A percentile compares a stretch with the other conserved stretches of the same genome.
Conservation (phyloP, 2,329 filamentous ascomycete genomes). For the Emericellopsis cladophorae region DNA sequence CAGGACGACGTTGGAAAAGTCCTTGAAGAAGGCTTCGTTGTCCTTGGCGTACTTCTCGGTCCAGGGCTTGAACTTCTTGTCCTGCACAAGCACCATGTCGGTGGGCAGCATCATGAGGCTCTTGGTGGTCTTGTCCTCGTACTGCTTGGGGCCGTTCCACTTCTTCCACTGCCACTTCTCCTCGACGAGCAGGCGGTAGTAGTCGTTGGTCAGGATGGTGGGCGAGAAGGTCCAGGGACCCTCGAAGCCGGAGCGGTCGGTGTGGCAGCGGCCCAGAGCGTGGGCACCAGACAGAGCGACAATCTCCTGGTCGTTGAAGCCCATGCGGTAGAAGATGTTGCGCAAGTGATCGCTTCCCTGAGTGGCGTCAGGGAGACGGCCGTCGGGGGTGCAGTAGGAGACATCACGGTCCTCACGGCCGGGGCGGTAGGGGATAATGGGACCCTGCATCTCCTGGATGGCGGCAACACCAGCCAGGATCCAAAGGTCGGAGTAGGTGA, state of each 20-base stretch:
- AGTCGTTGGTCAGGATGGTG: constrained; percentile 89
- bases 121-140: constrained; percentile 79
- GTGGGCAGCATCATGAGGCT: constrained; percentile 94
- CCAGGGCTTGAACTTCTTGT: constrained; percentile 71
- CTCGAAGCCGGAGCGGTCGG: constrained; percentile 74
- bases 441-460: constrained; percentile 92
- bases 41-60: constrained; percentile 87
- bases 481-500: constrained; percentile 93
- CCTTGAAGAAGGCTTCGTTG: constrained; percentile 83
- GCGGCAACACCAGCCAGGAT: constrained; percentile 76
- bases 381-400: constrained; percentile 82
- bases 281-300: constrained; percentile 81
- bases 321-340: constrained; percentile 91
- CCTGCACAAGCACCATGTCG: constrained; percentile 76
- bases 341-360: constrained; percentile 75
- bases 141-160: constrained; percentile 78
- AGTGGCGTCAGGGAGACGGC: constrained; percentile 68
- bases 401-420: constrained; percentile 73
- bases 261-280: constrained; percentile 81
- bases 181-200: constrained; percentile 72
- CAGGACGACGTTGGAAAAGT: constrained; percentile 67
- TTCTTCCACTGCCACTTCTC: constrained; percentile 91
- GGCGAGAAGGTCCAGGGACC: constrained; percentile 91
- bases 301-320: constrained; percentile 94
- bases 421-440: constrained; percentile 75